Evolutionary conservation across 139 green algal genomes (phyloP).

Genomic region (Microglena sp.): DNA sequence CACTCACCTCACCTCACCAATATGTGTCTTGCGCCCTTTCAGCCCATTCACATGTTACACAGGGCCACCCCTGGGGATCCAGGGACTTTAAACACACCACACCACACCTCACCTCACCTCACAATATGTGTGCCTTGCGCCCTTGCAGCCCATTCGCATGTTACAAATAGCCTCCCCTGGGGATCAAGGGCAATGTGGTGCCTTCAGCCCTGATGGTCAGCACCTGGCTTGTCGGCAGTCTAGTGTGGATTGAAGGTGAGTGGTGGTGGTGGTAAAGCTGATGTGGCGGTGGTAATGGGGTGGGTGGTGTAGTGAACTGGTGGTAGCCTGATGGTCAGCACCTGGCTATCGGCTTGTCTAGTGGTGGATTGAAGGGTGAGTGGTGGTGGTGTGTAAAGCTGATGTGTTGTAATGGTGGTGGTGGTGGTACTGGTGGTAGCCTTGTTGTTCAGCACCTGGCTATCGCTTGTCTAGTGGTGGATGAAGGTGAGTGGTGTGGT

Average conservation of each 20-base stretch:
- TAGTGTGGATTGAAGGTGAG: constrained; percentile 33
- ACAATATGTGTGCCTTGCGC: too few species aligned
- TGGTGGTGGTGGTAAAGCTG: constrained; percentile 7
- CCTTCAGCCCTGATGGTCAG: constrained; percentile 33
- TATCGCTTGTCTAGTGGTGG: too few species aligned
- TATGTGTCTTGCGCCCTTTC: too few species aligned
- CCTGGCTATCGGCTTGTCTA: constrained; percentile 33
- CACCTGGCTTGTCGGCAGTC: constrained; percentile 29
- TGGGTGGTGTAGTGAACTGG: too few species aligned
- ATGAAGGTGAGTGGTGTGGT: too few species aligned
- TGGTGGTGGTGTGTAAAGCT: neutral
- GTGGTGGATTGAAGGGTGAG: constrained; percentile 38
- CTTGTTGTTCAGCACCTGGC: constrained; percentile 32
- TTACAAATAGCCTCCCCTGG: constrained; percentile 24
- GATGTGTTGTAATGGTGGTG: too few species aligned
- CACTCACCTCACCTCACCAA: too few species aligned
- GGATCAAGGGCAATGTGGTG: constrained; percentile 14
- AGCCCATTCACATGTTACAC: too few species aligned
- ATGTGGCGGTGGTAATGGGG: neutral
- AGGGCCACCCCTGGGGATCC: too few species aligned
- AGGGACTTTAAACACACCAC: too few species aligned
- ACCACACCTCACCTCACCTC: too few species aligned
- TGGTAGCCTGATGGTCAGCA: constrained; percentile 32
- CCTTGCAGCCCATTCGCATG: constrained; percentile 37
- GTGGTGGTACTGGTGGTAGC: too few species aligned